Evolutionary conservation across 2,329 filamentous ascomycete species (phyloP).

Genomic region (Talaromyces sp.): DNA sequence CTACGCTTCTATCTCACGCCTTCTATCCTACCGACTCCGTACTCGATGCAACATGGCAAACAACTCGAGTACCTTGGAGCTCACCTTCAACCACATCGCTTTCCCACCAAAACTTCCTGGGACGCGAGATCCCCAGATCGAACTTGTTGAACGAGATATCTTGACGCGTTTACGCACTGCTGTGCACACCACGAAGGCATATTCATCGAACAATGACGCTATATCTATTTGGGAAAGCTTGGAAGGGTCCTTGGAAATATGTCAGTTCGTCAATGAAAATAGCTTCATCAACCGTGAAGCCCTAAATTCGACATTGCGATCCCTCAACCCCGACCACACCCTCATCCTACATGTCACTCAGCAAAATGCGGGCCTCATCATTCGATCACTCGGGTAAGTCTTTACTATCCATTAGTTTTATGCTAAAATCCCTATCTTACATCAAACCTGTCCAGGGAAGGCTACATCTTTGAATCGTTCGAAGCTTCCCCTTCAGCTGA

Average conservation of each 20-base stretch:
- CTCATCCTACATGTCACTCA: too few species aligned
- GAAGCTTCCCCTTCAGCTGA: constrained; percentile 56
- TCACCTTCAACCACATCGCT: constrained; percentile 34
- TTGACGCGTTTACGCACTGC: constrained; percentile 29
- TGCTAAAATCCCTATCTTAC: background rate
- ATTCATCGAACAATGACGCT: constrained; percentile 18
- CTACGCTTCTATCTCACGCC: background rate
- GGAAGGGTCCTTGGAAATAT: too few species aligned
- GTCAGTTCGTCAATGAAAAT: too few species aligned
- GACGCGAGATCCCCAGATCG: constrained; percentile 25
- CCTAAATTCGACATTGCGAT: too few species aligned
- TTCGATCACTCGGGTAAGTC: too few species aligned
- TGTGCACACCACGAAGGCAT: constrained; percentile 21
- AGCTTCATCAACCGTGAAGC: too few species aligned
- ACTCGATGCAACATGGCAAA: background rate
- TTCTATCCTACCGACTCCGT: background rate
- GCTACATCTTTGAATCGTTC: constrained; percentile 57
- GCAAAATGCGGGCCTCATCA: too few species aligned
- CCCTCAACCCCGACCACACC: too few species aligned
- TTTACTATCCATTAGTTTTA: too few species aligned
- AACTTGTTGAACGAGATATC: constrained; percentile 29
- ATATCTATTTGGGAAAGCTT: too few species aligned
- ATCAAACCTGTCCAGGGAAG: constrained; percentile 10
- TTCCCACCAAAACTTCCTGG: constrained; percentile 40
- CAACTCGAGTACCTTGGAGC: background rate